Conservation (phyloP, 2,329 filamentous ascomycete genomes). For the Bimuria novae-zelandiae region DNA sequence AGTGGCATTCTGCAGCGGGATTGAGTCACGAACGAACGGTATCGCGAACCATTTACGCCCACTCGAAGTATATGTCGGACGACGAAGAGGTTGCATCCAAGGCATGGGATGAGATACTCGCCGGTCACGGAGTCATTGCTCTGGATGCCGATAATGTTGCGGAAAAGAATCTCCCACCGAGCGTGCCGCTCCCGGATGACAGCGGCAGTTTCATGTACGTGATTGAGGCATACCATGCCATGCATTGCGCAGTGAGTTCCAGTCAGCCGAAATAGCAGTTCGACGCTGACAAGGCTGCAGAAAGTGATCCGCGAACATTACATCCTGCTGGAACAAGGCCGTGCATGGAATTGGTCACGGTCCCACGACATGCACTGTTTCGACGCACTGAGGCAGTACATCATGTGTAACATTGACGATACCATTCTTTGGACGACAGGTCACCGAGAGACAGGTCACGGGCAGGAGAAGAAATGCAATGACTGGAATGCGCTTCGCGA, state of each 20-base stretch:
- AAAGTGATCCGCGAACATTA: slow-evolving; percentile 4
- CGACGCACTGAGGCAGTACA: slow-evolving; percentile 11
- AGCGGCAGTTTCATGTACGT: slow-evolving; percentile 11
- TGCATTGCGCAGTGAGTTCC: slow-evolving; percentile 11
- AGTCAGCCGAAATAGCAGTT: no score
- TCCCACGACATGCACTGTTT: slow-evolving; percentile 10
- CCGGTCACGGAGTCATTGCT: slow-evolving; percentile 14
- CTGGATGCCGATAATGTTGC: slow-evolving; percentile 6
- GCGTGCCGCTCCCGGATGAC: slow-evolving; percentile 5
- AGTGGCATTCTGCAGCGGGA: slow-evolving; percentile 1
- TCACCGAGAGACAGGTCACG: slow-evolving; percentile 8
- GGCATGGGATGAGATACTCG: slow-evolving; percentile 12
- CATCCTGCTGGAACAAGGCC: background rate
- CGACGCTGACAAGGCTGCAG: background rate
- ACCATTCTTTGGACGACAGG: slow-evolving; percentile 10
- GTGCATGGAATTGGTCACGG: slow-evolving; percentile 8
- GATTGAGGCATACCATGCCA: slow-evolving; percentile 16
- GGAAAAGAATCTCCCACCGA: slow-evolving; percentile 7
- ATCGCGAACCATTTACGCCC: slow-evolving; percentile 8
- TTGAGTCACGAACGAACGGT: slow-evolving; percentile 8
- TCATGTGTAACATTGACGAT: slow-evolving; percentile 14
- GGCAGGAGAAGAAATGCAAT: slow-evolving; percentile 10
- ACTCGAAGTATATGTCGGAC: slow-evolving; percentile 11
- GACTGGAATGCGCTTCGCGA: slow-evolving; percentile 12
- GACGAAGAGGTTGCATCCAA: slow-evolving; percentile 8